A percentile compares a stretch with the other conserved stretches of the same genome.
Conservation (phyloP, 2,329 filamentous ascomycete species). For the Dactylellina sp. region DNA sequence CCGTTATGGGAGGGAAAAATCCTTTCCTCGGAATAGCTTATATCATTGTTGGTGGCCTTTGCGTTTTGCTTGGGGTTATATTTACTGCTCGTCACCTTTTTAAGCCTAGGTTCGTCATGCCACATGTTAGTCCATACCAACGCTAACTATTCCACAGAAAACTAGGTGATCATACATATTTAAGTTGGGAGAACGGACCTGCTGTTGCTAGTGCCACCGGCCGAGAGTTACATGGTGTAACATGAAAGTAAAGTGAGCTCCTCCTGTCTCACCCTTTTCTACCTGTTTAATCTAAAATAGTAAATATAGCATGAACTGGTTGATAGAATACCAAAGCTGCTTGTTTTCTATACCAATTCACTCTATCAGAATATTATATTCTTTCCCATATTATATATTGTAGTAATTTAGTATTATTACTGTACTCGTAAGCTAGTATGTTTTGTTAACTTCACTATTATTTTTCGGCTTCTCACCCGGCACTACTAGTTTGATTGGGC, state of each 20-base stretch:
- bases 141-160: slow-evolving; percentile 71
- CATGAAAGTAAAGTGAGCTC: not conserved
- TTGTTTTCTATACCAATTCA: too few species aligned
- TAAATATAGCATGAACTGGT: not conserved
- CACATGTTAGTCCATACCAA: slow-evolving; percentile 9
- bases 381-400: too few species aligned
- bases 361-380: too few species aligned
- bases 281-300: not conserved
- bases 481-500: too few species aligned
- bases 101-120: slow-evolving; percentile 78
- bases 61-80: slow-evolving; percentile 84
- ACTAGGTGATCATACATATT: slow-evolving; percentile 96
- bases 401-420: too few species aligned
- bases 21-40: slow-evolving; percentile 97
- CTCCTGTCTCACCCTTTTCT: not conserved
- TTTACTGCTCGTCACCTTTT: slow-evolving; percentile 93
- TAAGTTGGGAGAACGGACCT: slow-evolving; percentile 87
- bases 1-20: slow-evolving; percentile 94
- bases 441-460: too few species aligned
- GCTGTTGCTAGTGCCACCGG: slow-evolving; percentile 67
- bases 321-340: too few species aligned
- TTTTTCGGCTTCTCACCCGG: too few species aligned
- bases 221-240: slow-evolving; percentile 12
- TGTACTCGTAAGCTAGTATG: too few species aligned
- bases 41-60: slow-evolving; percentile 90